These are phyloP conservation scores for Entamoeba histolytica DNA, from an alignment of 208 protist genomes.

Conservation along the genomic window DNA sequence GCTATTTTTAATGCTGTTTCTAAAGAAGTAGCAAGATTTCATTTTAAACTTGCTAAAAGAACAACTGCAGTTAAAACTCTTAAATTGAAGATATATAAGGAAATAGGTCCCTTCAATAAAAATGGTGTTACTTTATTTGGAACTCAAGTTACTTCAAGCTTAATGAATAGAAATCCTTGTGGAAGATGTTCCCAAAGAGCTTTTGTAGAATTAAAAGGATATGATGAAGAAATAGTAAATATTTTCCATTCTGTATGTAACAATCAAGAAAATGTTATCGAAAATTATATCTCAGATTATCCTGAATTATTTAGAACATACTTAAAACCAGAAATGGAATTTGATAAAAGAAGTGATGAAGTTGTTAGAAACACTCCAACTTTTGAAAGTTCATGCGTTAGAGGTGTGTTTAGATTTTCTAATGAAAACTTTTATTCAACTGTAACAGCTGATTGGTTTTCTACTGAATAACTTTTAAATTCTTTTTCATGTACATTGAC, in stretches of 20 bases:
- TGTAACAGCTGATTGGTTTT: no score
- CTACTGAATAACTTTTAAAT: no score
- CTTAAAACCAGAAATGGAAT: no score
- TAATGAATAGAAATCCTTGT: neutral
- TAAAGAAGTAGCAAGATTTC: neutral
- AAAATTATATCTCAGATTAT: neutral
- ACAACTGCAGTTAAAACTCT: neutral
- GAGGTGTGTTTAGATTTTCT: no score
- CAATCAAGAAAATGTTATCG: neutral
- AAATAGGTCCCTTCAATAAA: neutral
- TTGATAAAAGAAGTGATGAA: no score
- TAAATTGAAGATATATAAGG: neutral
- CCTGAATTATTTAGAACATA: no score
- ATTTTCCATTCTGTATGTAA: neutral
- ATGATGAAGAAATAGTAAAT: neutral
- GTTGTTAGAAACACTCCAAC: no score
- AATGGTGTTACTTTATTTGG: neutral
- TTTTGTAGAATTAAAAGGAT: neutral
- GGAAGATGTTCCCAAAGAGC: neutral
- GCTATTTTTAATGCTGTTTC: neutral
- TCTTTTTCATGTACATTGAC: no score
- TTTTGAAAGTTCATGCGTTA: no score
- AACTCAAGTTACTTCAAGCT: neutral
- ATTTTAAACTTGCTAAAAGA: neutral
- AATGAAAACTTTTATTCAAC: no score